A percentile compares a stretch with the other conserved stretches of the same genome.
Conservation (phyloP, 2,329 filamentous ascomycete genomes). For the Pseudogymnoascus sp. region DNA sequence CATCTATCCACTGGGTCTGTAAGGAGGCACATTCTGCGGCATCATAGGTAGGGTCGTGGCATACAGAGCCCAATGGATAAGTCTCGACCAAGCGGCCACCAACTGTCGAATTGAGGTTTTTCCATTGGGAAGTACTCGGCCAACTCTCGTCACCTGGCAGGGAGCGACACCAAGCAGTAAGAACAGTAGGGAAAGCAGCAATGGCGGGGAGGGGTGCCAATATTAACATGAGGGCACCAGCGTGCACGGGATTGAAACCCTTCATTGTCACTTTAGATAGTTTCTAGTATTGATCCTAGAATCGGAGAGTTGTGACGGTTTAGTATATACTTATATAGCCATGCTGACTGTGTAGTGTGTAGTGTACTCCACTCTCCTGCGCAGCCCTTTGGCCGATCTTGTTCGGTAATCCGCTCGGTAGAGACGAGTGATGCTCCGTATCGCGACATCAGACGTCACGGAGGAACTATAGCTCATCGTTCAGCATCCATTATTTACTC, state of each 20-base stretch:
- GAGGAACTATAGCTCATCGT: not conserved
- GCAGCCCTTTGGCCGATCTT: not conserved
- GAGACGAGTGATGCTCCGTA: not conserved
- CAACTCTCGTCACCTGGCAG: slow-evolving; percentile 18
- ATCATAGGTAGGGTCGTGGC: slow-evolving; percentile 20
- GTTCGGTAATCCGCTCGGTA: not conserved
- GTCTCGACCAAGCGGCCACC: slow-evolving; percentile 15
- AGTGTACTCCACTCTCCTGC: not conserved
- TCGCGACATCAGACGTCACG: not conserved
- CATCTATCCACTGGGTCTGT: slow-evolving; percentile 10
- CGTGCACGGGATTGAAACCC: not conserved
- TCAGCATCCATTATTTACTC: not conserved
- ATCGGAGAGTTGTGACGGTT: not conserved
- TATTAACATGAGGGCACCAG: not conserved
- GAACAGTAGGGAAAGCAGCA: not conserved
- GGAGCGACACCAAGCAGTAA: not conserved
- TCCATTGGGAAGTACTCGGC: slow-evolving; percentile 13
- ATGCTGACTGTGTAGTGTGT: not conserved
- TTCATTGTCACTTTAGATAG: not conserved
- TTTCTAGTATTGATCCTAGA: not conserved
- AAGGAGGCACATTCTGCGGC: slow-evolving; percentile 16
- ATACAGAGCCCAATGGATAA: slow-evolving; percentile 15
- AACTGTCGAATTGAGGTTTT: slow-evolving; percentile 14
- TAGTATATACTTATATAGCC: not conserved
- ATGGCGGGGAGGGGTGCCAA: not conserved